A percentile compares a stretch with the other conserved stretches of the same genome.
phyloP scores from a whole-genome alignment of 2,329 filamentous ascomycete species.

The Botrytis tulipae region DNA sequence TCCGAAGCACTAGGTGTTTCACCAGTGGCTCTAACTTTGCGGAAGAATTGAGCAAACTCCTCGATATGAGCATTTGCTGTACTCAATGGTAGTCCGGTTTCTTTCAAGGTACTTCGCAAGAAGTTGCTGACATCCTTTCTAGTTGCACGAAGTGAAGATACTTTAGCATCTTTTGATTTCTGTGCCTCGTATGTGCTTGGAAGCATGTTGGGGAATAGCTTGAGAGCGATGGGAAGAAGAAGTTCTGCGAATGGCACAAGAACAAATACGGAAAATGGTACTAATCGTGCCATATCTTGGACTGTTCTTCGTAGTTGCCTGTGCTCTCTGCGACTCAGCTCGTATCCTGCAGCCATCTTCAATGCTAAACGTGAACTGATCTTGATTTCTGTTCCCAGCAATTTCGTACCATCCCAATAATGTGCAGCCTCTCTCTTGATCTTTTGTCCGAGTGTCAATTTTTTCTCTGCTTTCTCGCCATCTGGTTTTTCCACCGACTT shows the following conservation, averaged over 20 bases:
- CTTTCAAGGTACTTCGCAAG: constrained; percentile 80
- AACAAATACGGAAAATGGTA: constrained; percentile 95
- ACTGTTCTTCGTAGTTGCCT: constrained; percentile 91
- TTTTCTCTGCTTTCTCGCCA: constrained; percentile 72
- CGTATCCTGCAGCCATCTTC: constrained; percentile 98
- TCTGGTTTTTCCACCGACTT: constrained; percentile 61
- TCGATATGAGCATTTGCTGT: constrained; percentile 82
- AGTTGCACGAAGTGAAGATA: constrained; percentile 74
- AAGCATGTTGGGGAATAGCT: constrained; percentile 94
- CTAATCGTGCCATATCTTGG: constrained; percentile 85
- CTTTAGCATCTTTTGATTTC: constrained; percentile 87
- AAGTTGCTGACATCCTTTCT: constrained; percentile 93
- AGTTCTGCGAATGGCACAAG: constrained; percentile 96
- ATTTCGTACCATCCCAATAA: constrained; percentile 98
- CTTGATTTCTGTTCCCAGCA: constrained; percentile 85
- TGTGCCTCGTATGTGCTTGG: constrained; percentile 96
- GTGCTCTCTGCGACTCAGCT: constrained; percentile 89
- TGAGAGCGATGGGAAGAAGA: constrained; percentile 84
- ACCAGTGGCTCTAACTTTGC: constrained; percentile 88
- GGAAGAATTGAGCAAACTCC: constrained; percentile 96
- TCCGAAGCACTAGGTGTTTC: constrained; percentile 85
- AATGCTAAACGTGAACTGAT: constrained; percentile 89
- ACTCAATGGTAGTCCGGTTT: constrained; percentile 89
- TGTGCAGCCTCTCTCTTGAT: constrained; percentile 91
- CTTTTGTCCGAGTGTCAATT: constrained; percentile 84